Conservation (phyloP, 345 rosid genomes). For the Clarkia xantiana region DNA sequence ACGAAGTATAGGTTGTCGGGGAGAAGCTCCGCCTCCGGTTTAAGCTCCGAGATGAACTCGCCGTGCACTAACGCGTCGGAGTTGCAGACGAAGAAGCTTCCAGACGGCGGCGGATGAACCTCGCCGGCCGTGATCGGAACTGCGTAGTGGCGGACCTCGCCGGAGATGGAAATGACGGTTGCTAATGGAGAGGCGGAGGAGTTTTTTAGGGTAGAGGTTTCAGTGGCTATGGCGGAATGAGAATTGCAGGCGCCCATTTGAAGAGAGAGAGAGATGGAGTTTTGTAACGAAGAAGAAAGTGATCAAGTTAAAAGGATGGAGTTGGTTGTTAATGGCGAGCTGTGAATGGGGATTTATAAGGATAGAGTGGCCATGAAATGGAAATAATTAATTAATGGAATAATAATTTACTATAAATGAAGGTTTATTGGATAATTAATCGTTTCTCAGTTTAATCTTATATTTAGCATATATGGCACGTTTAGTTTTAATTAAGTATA, state of each 20-base stretch:
- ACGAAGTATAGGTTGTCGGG: constrained; percentile 54
- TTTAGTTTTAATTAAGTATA: too few species aligned
- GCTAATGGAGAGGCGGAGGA: constrained; percentile 20
- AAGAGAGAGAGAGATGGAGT: too few species aligned
- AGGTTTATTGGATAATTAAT: too few species aligned
- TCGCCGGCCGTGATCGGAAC: constrained; percentile 42
- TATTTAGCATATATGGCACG: too few species aligned
- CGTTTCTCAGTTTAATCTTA: too few species aligned
- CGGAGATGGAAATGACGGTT: constrained; percentile 46
- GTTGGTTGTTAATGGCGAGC: too few species aligned
- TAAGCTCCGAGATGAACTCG: constrained; percentile 39
- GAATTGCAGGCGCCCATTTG: constrained; percentile 58
- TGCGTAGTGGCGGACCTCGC: constrained; percentile 43
- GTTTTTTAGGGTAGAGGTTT: background rate
- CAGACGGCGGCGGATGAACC: constrained; percentile 25
- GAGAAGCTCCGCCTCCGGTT: constrained; percentile 19
- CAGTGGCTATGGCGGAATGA: background rate
- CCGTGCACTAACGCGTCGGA: constrained; percentile 51
- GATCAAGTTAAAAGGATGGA: too few species aligned
- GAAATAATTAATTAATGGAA: too few species aligned
- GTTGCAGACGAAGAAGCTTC: constrained; percentile 39
- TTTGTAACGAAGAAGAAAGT: too few species aligned
- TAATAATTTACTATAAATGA: too few species aligned
- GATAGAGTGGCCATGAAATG: too few species aligned
- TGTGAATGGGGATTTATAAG: too few species aligned